Evolutionary conservation across 495 filamentous ascomycete genomes (phyloP).

Genomic region (Annulohypoxylon bovei): DNA sequence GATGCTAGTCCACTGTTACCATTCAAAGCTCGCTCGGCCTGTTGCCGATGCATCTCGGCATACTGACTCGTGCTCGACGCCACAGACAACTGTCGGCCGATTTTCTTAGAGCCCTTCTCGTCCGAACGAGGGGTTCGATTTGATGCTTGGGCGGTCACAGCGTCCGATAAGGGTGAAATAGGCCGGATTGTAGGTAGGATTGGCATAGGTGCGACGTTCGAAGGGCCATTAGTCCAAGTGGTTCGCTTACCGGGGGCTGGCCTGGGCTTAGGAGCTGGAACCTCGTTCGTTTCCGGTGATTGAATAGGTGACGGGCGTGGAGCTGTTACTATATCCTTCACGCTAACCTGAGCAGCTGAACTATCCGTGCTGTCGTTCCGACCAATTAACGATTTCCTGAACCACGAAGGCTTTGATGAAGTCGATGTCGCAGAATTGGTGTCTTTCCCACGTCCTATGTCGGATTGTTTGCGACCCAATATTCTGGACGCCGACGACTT

Average conservation of each 20-base stretch:
- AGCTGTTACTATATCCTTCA: slow-evolving; percentile 45
- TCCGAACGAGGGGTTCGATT: slow-evolving; percentile 59
- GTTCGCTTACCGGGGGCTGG: slow-evolving; percentile 76
- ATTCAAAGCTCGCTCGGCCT: slow-evolving; percentile 90
- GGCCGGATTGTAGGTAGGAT: slow-evolving; percentile 96
- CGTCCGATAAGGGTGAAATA: slow-evolving; percentile 90
- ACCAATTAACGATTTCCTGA: slow-evolving; percentile 89
- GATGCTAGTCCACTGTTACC: slow-evolving; percentile 75
- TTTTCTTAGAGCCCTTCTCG: slow-evolving; percentile 86
- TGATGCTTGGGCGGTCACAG: slow-evolving; percentile 87
- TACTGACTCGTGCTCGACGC: slow-evolving; percentile 94
- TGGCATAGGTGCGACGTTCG: slow-evolving; percentile 93
- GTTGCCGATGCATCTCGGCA: slow-evolving; percentile 84
- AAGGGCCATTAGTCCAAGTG: slow-evolving; percentile 83
- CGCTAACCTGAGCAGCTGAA: slow-evolving; percentile 26
- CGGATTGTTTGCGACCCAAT: slow-evolving; percentile 87
- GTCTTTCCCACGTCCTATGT: slow-evolving; percentile 74
- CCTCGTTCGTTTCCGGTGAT: slow-evolving; percentile 62
- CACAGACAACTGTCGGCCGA: slow-evolving; percentile 93
- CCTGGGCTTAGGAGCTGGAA: slow-evolving; percentile 64
- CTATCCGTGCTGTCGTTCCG: slow-evolving; percentile 60
- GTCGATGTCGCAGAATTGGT: slow-evolving; percentile 70
- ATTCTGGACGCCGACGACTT: slow-evolving; percentile 87
- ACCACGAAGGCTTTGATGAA: slow-evolving; percentile 93
- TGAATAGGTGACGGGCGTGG: slow-evolving; percentile 69